Conservation (phyloP, 768 basidiomycete genomes). For the Boletus eberwhitei region DNA sequence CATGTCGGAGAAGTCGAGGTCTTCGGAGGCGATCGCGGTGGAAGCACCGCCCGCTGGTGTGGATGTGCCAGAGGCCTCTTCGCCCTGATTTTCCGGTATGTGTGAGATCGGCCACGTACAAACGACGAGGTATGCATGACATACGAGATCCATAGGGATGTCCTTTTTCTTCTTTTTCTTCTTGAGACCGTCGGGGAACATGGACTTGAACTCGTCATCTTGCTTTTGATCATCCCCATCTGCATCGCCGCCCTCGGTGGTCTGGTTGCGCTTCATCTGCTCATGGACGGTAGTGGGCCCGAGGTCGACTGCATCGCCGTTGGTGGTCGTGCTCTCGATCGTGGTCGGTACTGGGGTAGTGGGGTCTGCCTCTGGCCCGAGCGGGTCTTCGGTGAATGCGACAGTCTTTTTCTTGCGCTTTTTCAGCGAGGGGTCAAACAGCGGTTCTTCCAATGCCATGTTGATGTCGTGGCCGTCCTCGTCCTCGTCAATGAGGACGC, state of each 20-base stretch:
- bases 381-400: conserved; percentile 80
- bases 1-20: conserved; percentile 91
- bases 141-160: conserved; percentile 76
- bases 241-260: conserved; percentile 33
- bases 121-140: conserved; percentile 23
- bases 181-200: conserved; percentile 81
- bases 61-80: conserved; percentile 63
- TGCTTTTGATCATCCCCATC: conserved; percentile 47
- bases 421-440: conserved; percentile 82
- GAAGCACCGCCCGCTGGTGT: conserved; percentile 44
- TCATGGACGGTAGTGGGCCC: conserved; percentile 75
- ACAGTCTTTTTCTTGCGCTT: conserved; percentile 88
- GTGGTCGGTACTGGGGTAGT: conserved; percentile 72
- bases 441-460: conserved; percentile 68
- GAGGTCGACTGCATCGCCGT: conserved; percentile 72
- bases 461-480: conserved; percentile 11
- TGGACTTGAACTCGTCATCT: conserved; percentile 74
- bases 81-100: conserved; percentile 39
- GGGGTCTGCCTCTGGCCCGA: conserved; percentile 79
- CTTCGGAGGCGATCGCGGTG: conserved; percentile 55
- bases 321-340: conserved; percentile 66
- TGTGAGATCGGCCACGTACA: background rate
- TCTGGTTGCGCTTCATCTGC: conserved; percentile 55
- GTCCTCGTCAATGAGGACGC: conserved; percentile 15
- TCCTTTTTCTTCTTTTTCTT: conserved; percentile 95